Conservation (phyloP, 352 stramenopile species). For the Globisporangium uncinulatum region DNA sequence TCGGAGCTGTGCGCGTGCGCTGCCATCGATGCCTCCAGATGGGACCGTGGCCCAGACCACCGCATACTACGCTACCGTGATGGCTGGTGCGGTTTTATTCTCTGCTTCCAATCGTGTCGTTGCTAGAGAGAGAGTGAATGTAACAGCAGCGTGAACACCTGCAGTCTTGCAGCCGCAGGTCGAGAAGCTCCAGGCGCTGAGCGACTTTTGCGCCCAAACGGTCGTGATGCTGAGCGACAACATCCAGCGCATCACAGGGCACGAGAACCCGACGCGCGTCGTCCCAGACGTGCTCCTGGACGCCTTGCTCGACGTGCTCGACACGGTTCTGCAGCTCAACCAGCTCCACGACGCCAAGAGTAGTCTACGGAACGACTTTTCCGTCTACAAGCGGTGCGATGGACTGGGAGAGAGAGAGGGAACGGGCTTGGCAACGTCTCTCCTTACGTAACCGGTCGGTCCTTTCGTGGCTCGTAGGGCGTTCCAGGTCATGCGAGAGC, state of each 20-base stretch:
- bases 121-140: not conserved
- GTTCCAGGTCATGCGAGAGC: conserved; percentile 37
- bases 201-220: conserved; percentile 48
- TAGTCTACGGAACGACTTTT: conserved; percentile 70
- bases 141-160: not conserved
- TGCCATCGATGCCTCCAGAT: conserved; percentile 27
- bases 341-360: conserved; percentile 63
- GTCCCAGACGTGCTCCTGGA: conserved; percentile 61
- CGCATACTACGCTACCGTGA: conserved; percentile 43
- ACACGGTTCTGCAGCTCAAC: conserved; percentile 60
- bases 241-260: conserved; percentile 56
- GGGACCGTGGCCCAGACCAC: conserved; percentile 12
- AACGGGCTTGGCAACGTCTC: too few species aligned
- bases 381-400: conserved; percentile 57
- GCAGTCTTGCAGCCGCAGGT: conserved; percentile 62
- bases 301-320: conserved; percentile 49
- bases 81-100: conserved; percentile 8
- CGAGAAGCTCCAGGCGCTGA: conserved; percentile 45
- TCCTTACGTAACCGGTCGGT: not conserved
- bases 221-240: conserved; percentile 64
- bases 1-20: conserved; percentile 45
- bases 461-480: conserved; percentile 18
- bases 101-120: not conserved
- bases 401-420: not conserved
- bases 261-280: conserved; percentile 57